Conservation (phyloP, 371 early-diverging fungal species). For the Smittium culicis region DNA sequence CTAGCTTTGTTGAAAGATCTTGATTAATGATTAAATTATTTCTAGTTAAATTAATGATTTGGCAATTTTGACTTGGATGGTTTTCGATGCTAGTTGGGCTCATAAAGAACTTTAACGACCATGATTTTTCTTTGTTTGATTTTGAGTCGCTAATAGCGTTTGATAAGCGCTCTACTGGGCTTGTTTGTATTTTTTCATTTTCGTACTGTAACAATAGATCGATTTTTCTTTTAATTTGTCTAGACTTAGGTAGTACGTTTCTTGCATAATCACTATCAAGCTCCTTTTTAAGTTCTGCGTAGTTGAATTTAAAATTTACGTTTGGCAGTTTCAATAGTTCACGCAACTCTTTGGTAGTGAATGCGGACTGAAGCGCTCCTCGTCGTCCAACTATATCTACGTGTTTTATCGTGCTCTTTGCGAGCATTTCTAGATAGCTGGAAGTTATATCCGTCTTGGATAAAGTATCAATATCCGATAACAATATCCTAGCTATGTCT, state of each 20-base stretch:
- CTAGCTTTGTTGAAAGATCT: conserved; percentile 34
- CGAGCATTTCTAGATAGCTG: conserved; percentile 53
- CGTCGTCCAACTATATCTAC: conserved; percentile 83
- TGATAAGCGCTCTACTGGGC: conserved; percentile 3
- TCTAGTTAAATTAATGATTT: conserved; percentile 44
- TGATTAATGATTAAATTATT: conserved; percentile 50
- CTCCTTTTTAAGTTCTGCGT: conserved; percentile 36
- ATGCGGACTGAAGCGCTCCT: conserved; percentile 83
- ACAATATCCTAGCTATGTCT: conserved; percentile 80
- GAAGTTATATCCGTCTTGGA: conserved; percentile 76
- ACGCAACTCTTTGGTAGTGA: conserved; percentile 89
- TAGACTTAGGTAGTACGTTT: conserved; percentile 34
- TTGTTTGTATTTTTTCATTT: background rate
- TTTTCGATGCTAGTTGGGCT: conserved; percentile 38
- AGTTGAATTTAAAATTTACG: conserved; percentile 44
- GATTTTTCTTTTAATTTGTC: conserved; percentile 64
- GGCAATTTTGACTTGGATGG: conserved; percentile 2
- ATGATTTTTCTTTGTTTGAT: conserved; percentile 36
- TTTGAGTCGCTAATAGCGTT: background rate
- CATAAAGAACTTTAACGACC: conserved; percentile 55
- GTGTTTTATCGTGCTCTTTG: conserved; percentile 51
- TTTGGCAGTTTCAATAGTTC: conserved; percentile 70
- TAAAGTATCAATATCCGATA: conserved; percentile 58
- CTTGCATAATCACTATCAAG: conserved; percentile 23
- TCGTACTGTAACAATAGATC: conserved; percentile 48